phyloP scores from a whole-genome alignment of 2,329 filamentous ascomycete species.

The Clonostachys chloroleuca region DNA sequence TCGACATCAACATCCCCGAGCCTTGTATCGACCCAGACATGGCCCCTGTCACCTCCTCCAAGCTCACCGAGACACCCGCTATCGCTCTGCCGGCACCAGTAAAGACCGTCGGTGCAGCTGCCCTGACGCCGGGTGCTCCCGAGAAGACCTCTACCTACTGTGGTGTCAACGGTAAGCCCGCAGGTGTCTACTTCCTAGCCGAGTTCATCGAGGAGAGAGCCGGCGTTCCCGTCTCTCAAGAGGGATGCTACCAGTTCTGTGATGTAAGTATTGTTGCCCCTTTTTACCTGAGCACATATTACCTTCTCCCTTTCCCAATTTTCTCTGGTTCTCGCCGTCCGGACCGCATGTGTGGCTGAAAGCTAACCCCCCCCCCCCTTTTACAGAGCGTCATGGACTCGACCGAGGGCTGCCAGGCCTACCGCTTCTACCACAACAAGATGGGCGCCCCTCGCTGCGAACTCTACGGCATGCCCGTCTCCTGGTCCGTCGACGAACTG shows the following conservation, averaged over 20 bases:
- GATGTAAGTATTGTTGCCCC: slow-evolving; percentile 14
- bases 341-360: too few relatives aligned
- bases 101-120: slow-evolving; percentile 20
- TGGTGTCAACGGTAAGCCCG: slow-evolving; percentile 27
- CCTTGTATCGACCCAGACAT: slow-evolving; percentile 26
- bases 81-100: slow-evolving; percentile 14
- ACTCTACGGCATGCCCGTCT: slow-evolving; percentile 25
- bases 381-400: slow-evolving; percentile 20
- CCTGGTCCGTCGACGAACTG: slow-evolving; percentile 18
- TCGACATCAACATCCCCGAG: slow-evolving; percentile 5
- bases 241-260: slow-evolving; percentile 37
- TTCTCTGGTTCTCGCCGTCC: neutral
- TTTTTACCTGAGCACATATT: neutral
- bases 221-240: slow-evolving; percentile 24
- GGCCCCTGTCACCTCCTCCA: slow-evolving; percentile 17
- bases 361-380: neutral
- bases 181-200: slow-evolving; percentile 28
- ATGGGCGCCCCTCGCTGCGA: slow-evolving; percentile 24
- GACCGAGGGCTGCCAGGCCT: slow-evolving; percentile 25
- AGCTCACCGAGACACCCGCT: slow-evolving; percentile 14
- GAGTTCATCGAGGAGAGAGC: slow-evolving; percentile 27
- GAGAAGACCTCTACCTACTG: slow-evolving; percentile 22
- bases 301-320: neutral
- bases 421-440: slow-evolving; percentile 24
- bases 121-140: slow-evolving; percentile 20